Conservation (phyloP, 75 land plant genomes). For the Picea glauca region DNA sequence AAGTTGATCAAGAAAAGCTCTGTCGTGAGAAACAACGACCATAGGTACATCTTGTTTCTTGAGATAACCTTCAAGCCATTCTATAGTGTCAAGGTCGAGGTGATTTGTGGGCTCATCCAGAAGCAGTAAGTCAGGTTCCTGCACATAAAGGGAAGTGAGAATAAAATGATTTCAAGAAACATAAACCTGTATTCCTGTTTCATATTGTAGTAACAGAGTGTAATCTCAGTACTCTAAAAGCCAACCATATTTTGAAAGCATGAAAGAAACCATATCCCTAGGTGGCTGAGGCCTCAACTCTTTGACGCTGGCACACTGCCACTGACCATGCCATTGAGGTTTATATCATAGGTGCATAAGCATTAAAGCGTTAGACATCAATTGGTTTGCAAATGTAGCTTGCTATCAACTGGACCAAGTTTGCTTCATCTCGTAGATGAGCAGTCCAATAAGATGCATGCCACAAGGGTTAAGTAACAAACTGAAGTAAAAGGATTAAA, state of each 20-base stretch:
- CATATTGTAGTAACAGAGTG: background rate
- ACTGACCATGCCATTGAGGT: background rate
- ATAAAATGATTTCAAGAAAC: background rate
- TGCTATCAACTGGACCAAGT: background rate
- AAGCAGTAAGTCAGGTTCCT: constrained; percentile 95
- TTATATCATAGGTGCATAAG: background rate
- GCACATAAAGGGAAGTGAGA: constrained; percentile 9
- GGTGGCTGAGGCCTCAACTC: background rate
- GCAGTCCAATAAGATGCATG: background rate
- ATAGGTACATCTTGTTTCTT: constrained; percentile 86
- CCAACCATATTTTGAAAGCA: background rate
- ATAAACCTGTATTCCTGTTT: background rate
- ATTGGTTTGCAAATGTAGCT: background rate
- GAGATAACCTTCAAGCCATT: constrained; percentile 95
- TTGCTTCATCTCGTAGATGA: background rate
- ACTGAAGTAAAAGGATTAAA: background rate
- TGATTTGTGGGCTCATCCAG: constrained; percentile 99
- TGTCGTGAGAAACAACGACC: constrained; percentile 96
- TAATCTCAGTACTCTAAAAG: background rate
- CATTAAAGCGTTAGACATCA: background rate
- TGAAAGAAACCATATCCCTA: background rate
- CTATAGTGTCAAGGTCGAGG: constrained; percentile 93
- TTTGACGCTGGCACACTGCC: background rate
- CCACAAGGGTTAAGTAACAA: background rate
- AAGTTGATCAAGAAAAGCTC: constrained; percentile 94